Evolutionary conservation across 306 rosid species (phyloP).

Genomic region (Mimosa bimucronata): DNA sequence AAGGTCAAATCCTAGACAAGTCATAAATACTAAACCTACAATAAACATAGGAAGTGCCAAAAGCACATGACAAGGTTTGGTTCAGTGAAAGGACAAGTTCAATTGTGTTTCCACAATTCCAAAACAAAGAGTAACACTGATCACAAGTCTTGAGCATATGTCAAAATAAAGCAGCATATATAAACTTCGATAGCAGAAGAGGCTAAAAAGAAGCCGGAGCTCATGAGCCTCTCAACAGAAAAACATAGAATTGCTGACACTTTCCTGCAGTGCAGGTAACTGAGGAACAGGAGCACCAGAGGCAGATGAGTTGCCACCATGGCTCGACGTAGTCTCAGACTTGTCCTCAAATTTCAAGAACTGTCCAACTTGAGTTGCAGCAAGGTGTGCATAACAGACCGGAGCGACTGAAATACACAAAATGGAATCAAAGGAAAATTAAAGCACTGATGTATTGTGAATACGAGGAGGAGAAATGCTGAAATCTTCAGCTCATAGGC

Average conservation of each 20-base stretch:
- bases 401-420: slow-evolving; percentile 73
- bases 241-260: slow-evolving; percentile 77
- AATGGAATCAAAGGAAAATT: not conserved
- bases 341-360: slow-evolving; percentile 80
- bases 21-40: not conserved
- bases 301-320: slow-evolving; percentile 61
- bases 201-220: not conserved
- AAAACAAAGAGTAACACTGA: not conserved
- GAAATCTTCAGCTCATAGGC: not conserved
- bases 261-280: slow-evolving; percentile 72
- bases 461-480: not conserved
- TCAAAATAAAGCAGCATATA: not conserved
- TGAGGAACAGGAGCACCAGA: slow-evolving; percentile 84
- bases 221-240: slow-evolving; percentile 61
- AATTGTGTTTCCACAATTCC: not conserved
- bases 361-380: slow-evolving; percentile 79
- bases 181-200: not conserved
- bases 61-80: slow-evolving; percentile 13
- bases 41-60: not conserved
- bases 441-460: not conserved
- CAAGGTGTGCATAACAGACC: slow-evolving; percentile 89
- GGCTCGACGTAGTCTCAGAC: slow-evolving; percentile 88
- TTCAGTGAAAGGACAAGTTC: slow-evolving; percentile 1
- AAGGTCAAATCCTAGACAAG: not conserved
- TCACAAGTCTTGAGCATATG: not conserved